Conservation (phyloP, 257 asterid species). For the Handroanthus guayacan region DNA sequence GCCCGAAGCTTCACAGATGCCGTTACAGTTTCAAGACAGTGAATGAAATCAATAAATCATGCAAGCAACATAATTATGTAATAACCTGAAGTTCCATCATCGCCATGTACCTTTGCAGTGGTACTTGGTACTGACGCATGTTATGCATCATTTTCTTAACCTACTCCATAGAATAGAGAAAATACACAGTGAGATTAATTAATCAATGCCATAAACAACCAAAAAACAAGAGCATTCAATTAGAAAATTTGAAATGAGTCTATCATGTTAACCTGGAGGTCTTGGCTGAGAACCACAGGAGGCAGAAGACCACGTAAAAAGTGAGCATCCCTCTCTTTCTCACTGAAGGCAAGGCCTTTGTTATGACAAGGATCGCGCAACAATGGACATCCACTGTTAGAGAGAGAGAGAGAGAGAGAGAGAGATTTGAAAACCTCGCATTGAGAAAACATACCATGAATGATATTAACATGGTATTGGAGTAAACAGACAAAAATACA, state of each 20-base stretch:
- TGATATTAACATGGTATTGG: background rate
- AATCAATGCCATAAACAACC: background rate
- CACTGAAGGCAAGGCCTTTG: slow-evolving; percentile 92
- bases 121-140: slow-evolving; percentile 71
- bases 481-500: background rate
- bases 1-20: background rate
- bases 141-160: slow-evolving; percentile 81
- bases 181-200: slow-evolving; percentile 12
- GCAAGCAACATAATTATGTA: background rate
- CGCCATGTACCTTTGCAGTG: slow-evolving; percentile 80
- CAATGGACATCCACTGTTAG: slow-evolving; percentile 84
- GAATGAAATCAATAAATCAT: slow-evolving; percentile 6
- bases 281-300: slow-evolving; percentile 78
- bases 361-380: slow-evolving; percentile 93
- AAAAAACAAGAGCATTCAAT: slow-evolving; percentile 26
- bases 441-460: slow-evolving; percentile 10
- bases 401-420: background rate
- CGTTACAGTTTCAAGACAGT: background rate
- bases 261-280: slow-evolving; percentile 66
- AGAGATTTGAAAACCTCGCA: slow-evolving; percentile 21
- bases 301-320: slow-evolving; percentile 96
- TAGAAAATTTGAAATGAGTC: slow-evolving; percentile 12
- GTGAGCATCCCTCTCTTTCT: slow-evolving; percentile 94
- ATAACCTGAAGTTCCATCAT: slow-evolving; percentile 90
- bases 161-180: slow-evolving; percentile 44